Base-by-base conservation (phyloP, 2,329 filamentous ascomycete genomes). In the Iodosphaeria phyllophila region DNA sequence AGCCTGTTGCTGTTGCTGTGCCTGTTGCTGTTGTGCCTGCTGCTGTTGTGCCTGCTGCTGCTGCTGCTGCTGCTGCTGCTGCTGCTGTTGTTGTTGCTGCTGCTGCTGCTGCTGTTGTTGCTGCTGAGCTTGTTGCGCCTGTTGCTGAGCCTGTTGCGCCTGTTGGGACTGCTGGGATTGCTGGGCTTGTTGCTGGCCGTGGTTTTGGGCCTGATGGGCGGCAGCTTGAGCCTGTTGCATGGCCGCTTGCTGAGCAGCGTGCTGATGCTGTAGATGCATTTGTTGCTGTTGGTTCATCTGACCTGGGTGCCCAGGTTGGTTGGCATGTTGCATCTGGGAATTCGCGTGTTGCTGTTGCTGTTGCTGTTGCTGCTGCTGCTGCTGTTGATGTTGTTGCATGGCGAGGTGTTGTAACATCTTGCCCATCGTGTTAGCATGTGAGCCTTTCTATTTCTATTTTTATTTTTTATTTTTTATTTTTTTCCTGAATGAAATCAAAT, bases 201-300 rank as follows among this genome's bases (percentile, higher is more conserved):
- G 47, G 14, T 44, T 38, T 16, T 58, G 57, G 5, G 42, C 43
- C 16, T 53, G 51, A 15, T 49, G 42, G 31, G 53, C 49, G 7
- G 51, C 35, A 13, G 48, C 41, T 12, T 49, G 47, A 47, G 52
- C 9, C 49, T 47, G 29, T 54, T 51, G 28, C 50, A 47, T 14
- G 51, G 50, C 21, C 41, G 49, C 35, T 27, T 43, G 46, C 24
- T 41, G 36, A 35, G 56, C 56, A 8, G 46, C 40, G 27, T 49
- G 32, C 13, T 44, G 46, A 13, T 48, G 50, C 28, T 46, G 42
- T 18, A 44, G 40, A 26, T 58, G 56, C n/a, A n/a, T n/a, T 17
- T 54, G 40, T 29, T 56, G 50, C 28, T 56, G 45, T 27, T 49
- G 43, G 16, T 48, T 50, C 34, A 51, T 50, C 27, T 50, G 48